phyloP scores from a whole-genome alignment of 1,284 basidiomycete species.

The Heterobasidion annosum region DNA sequence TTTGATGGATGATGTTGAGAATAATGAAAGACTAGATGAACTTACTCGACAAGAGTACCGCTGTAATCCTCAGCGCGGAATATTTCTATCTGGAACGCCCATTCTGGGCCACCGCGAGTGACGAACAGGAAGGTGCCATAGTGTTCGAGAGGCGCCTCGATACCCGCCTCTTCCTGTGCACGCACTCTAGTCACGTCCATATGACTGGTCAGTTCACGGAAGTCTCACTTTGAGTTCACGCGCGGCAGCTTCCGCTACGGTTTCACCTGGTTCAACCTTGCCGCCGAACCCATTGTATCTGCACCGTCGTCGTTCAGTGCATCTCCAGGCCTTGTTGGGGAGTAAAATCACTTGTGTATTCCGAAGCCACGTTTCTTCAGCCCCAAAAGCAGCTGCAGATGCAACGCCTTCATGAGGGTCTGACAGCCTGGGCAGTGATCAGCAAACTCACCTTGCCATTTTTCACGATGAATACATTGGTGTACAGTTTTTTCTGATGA shows the following conservation, averaged over 20 bases:
- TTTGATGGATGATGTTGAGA: constrained; percentile 1
- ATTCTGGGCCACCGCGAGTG: constrained; percentile 31
- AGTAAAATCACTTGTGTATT: constrained; percentile 33
- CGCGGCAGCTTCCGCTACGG: constrained; percentile 45
- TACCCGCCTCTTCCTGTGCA: constrained; percentile 69
- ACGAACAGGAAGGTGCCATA: constrained; percentile 57
- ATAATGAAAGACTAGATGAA: not conserved
- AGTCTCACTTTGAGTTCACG: constrained; percentile 52
- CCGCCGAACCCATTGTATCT: constrained; percentile 74
- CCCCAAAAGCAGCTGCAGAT: constrained; percentile 45
- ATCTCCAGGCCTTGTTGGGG: not conserved
- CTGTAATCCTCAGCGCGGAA: constrained; percentile 47
- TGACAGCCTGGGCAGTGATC: not conserved
- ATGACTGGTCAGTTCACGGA: not conserved
- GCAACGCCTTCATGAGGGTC: not conserved
- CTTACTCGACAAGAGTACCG: constrained; percentile 54
- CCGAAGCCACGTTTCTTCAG: constrained; percentile 70
- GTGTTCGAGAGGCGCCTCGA: constrained; percentile 47
- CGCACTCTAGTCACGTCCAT: not conserved
- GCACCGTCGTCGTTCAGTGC: not conserved
- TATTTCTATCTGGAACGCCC: constrained; percentile 60
- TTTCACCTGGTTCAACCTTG: constrained; percentile 60
- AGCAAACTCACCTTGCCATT: constrained; percentile 20
- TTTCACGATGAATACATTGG: constrained; percentile 48
- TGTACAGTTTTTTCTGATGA: constrained; percentile 37